phyloP scores from a whole-genome alignment of 768 basidiomycete genomes.

The Amanita rimosa region DNA sequence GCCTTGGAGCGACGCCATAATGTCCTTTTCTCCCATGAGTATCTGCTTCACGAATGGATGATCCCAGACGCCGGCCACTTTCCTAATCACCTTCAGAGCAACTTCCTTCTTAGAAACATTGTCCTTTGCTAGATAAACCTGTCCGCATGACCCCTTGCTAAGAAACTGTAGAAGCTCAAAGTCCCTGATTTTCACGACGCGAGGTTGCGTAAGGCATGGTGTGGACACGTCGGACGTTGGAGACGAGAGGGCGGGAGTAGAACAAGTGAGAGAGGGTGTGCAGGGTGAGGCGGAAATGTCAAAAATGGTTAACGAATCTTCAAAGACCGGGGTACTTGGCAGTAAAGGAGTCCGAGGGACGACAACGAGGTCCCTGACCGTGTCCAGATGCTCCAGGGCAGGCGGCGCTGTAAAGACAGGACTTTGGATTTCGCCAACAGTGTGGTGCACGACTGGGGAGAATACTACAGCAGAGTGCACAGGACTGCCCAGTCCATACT shows the following conservation, averaged over 20 bases:
- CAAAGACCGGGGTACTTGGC: constrained; percentile 1
- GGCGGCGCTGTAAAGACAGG: neutral
- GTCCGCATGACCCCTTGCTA: constrained; percentile 17
- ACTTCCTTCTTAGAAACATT: constrained; percentile 11
- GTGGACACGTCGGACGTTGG: neutral
- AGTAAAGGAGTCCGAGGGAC: constrained; percentile 1
- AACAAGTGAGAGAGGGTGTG: constrained; percentile 2
- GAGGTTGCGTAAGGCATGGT: neutral
- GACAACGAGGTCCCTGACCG: neutral
- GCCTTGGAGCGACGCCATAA: constrained; percentile 3
- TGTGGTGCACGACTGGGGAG: neutral
- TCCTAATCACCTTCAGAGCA: constrained; percentile 21
- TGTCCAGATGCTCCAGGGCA: neutral
- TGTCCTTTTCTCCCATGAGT: constrained; percentile 8
- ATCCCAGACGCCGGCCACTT: constrained; percentile 11
- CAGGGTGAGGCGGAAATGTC: neutral
- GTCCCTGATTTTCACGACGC: neutral
- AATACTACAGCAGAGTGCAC: neutral
- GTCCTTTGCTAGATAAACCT: constrained; percentile 18
- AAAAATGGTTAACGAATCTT: neutral
- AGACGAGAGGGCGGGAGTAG: constrained; percentile 1
- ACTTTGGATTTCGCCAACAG: neutral
- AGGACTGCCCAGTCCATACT: neutral
- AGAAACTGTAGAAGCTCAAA: constrained; percentile 13
- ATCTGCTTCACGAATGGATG: constrained; percentile 13